A percentile compares a stretch with the other conserved stretches of the same genome.
phyloP scores from a whole-genome alignment of 345 rosid species.

The Salix dunnii region DNA sequence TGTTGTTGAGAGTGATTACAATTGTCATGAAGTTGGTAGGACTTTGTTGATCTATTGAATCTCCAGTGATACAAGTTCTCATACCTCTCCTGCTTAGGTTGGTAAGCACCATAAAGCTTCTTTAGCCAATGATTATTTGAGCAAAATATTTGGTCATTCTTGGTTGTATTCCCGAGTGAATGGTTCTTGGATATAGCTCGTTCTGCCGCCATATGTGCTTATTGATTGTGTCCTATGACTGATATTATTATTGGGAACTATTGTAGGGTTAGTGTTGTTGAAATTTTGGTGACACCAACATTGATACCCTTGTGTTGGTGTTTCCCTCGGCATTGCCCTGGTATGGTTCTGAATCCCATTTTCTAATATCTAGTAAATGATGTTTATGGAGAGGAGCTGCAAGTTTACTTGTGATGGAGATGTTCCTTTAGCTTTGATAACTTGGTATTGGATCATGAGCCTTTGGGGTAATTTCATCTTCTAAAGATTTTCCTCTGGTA shows the following conservation, averaged over 20 bases:
- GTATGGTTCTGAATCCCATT: conserved; percentile 51
- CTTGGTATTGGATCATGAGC: neutral
- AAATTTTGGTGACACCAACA: conserved; percentile 54
- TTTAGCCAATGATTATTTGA: neutral
- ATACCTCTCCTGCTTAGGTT: conserved; percentile 3
- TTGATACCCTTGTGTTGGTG: conserved; percentile 53
- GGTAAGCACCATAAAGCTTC: neutral
- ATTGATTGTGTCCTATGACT: conserved; percentile 29
- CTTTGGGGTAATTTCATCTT: conserved; percentile 12
- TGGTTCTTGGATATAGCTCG: conserved; percentile 18
- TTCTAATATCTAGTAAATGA: conserved; percentile 32
- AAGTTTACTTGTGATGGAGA: conserved; percentile 15
- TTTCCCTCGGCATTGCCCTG: conserved; percentile 46
- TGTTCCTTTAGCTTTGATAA: conserved; percentile 16
- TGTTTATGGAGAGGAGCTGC: conserved; percentile 23
- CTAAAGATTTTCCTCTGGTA: neutral
- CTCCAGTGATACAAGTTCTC: conserved; percentile 13
- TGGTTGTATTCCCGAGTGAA: conserved; percentile 20
- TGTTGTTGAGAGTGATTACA: conserved; percentile 12
- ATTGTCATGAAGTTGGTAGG: neutral
- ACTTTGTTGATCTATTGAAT: conserved; percentile 16
- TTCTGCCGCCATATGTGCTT: conserved; percentile 24
- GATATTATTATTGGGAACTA: conserved; percentile 44
- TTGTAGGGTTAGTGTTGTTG: conserved; percentile 64
- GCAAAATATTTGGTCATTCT: conserved; percentile 5